Evolutionary conservation across 768 basidiomycete genomes (phyloP).

Genomic region (Tubosaeta brunneosetosa): DNA sequence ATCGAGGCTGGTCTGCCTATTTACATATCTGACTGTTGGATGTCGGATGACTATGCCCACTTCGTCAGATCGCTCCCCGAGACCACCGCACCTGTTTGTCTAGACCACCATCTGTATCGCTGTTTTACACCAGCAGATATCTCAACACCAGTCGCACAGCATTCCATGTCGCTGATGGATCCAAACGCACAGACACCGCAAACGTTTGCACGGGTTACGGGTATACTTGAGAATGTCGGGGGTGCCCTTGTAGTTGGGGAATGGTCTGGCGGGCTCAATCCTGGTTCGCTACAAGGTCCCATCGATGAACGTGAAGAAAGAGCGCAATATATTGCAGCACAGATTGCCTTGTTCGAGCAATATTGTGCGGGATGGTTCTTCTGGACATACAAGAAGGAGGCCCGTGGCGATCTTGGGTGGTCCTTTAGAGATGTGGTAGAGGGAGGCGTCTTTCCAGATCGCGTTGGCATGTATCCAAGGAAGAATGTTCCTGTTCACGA

Average conservation of each 20-base stretch:
- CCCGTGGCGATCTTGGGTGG: slow-evolving; percentile 69
- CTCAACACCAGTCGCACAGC: slow-evolving; percentile 47
- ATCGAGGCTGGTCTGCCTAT: slow-evolving; percentile 58
- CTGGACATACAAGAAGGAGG: slow-evolving; percentile 78
- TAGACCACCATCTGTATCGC: slow-evolving; percentile 83
- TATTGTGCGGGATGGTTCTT: slow-evolving; percentile 74
- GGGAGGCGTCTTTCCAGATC: slow-evolving; percentile 56
- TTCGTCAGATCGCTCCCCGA: slow-evolving; percentile 40
- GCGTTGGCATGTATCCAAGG: slow-evolving; percentile 40
- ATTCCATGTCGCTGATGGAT: slow-evolving; percentile 46
- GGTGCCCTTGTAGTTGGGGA: slow-evolving; percentile 69
- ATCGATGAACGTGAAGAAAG: slow-evolving; percentile 40
- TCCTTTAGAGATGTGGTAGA: slow-evolving; percentile 60
- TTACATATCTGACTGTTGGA: slow-evolving; percentile 76
- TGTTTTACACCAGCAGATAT: slow-evolving; percentile 67
- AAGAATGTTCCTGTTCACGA: slow-evolving; percentile 14
- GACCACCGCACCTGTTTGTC: slow-evolving; percentile 42
- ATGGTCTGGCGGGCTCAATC: slow-evolving; percentile 74
- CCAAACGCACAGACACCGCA: slow-evolving; percentile 35
- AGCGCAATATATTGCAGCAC: slow-evolving; percentile 52
- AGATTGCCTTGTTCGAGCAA: slow-evolving; percentile 61
- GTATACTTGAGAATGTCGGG: slow-evolving; percentile 33
- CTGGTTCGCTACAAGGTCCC: slow-evolving; percentile 50
- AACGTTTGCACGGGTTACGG: slow-evolving; percentile 37
- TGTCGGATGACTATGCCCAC: slow-evolving; percentile 56